Conservation (phyloP, 352 stramenopile species). For the Phytophthora constricta region DNA sequence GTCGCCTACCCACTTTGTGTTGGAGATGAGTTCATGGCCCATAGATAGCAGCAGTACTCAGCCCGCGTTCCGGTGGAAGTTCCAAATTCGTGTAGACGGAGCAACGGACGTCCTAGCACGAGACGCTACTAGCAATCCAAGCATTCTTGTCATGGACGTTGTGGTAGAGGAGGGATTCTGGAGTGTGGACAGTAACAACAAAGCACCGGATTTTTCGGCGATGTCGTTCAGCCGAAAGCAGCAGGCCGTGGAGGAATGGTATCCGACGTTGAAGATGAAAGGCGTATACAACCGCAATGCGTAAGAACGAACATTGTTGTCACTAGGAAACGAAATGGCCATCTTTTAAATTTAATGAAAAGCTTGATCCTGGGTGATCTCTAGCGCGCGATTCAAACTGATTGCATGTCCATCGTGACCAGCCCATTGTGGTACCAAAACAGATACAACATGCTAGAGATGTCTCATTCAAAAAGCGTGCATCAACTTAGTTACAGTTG, state of each 20-base stretch:
- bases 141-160: conserved; percentile 17
- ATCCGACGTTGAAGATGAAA: conserved; percentile 26
- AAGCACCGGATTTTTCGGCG: conserved; percentile 11
- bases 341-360: no score
- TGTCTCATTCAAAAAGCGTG: no score
- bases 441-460: no score
- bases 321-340: no score
- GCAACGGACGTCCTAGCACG: background rate
- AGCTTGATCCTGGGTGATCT: no score
- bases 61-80: conserved; percentile 28
- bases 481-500: no score
- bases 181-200: background rate
- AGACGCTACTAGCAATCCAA: background rate
- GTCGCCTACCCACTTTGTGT: conserved; percentile 32
- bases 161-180: conserved; percentile 24
- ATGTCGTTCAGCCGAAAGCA: conserved; percentile 26
- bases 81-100: conserved; percentile 25
- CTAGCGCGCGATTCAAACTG: no score
- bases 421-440: no score
- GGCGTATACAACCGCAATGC: conserved; percentile 27
- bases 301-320: no score
- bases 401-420: no score
- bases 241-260: conserved; percentile 25
- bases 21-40: conserved; percentile 46
- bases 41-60: conserved; percentile 4